These are phyloP conservation scores for Hordeum pubiflorum DNA, from an alignment of 202 grass and related monocot genomes.

Conservation along the genomic window DNA sequence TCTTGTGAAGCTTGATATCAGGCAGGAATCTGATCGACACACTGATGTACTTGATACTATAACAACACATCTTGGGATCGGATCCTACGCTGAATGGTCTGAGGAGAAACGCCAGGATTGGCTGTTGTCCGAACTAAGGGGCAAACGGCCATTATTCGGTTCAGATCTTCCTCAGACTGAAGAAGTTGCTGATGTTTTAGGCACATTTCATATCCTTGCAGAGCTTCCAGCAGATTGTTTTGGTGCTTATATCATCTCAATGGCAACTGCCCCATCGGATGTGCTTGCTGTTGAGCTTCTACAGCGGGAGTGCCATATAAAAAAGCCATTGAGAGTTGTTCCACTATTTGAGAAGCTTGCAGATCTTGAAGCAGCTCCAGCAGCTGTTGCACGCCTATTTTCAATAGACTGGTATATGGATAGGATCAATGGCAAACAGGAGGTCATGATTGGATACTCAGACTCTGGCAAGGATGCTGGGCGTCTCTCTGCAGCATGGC, in stretches of 20 bases:
- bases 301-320: slow-evolving; percentile 76
- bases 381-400: slow-evolving; percentile 76
- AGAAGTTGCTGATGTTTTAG: slow-evolving; percentile 78
- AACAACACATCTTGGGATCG: slow-evolving; percentile 80
- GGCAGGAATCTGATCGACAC: slow-evolving; percentile 98
- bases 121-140: slow-evolving; percentile 77
- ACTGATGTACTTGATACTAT: slow-evolving; percentile 89
- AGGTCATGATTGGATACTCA: slow-evolving; percentile 99
- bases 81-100: slow-evolving; percentile 89
- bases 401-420: slow-evolving; percentile 94
- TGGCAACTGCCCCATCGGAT: slow-evolving; percentile 97
- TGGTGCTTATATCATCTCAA: slow-evolving; percentile 92
- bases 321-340: slow-evolving; percentile 79
- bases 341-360: slow-evolving; percentile 96
- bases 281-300: slow-evolving; percentile 91
- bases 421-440: slow-evolving; percentile 90
- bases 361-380: slow-evolving; percentile 89
- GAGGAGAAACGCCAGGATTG: slow-evolving; percentile 96
- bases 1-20: slow-evolving; percentile 95
- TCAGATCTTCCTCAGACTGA: slow-evolving; percentile 85
- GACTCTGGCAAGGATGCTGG: slow-evolving; percentile 98
- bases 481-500: slow-evolving; percentile 91
- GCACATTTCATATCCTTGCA: slow-evolving; percentile 76
- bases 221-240: slow-evolving; percentile 90
- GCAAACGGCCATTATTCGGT: slow-evolving; percentile 89